Evolutionary conservation across 352 stramenopile genomes (phyloP).

Genomic region (Phytophthora capsici): DNA sequence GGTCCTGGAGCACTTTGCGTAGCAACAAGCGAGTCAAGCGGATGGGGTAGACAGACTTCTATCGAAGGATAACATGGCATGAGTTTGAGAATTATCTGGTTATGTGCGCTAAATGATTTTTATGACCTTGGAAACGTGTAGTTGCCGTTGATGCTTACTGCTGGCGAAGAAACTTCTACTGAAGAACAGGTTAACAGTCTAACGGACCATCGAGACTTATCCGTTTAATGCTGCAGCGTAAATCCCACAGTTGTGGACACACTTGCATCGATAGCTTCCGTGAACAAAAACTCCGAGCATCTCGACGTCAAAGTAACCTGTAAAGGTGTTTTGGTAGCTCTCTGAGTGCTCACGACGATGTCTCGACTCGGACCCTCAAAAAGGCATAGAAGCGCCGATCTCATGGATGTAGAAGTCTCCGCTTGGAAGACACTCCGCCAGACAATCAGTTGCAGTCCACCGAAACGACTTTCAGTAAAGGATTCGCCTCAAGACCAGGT

Average conservation of each 20-base stretch:
- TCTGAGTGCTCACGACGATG: slow-evolving; percentile 9
- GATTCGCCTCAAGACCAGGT: not conserved
- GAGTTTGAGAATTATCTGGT: not conserved
- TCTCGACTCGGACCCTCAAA: slow-evolving; percentile 3
- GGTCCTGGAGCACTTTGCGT: slow-evolving; percentile 13
- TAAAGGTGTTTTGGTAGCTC: slow-evolving; percentile 8
- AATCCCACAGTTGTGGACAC: too few relatives aligned
- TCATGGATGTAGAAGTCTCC: slow-evolving; percentile 27
- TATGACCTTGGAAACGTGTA: too few relatives aligned
- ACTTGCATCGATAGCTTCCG: not conserved
- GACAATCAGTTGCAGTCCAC: not conserved
- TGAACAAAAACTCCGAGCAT: not conserved
- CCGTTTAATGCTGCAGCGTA: too few relatives aligned
- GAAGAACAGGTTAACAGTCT: too few relatives aligned
- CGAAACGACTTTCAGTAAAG: not conserved
- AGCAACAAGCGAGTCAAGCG: slow-evolving; percentile 35
- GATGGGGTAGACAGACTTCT: slow-evolving; percentile 6
- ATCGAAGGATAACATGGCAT: slow-evolving; percentile 1
- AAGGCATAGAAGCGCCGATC: slow-evolving; percentile 22
- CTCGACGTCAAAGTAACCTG: not conserved
- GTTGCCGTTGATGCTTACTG: too few relatives aligned
- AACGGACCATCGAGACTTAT: too few relatives aligned
- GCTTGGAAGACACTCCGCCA: not conserved
- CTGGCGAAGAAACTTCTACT: too few relatives aligned
- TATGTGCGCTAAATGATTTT: too few relatives aligned